Percentiles rank a stretch among this genome's conserved stretches.
These are phyloP conservation scores for Trichopus zeylanicus DNA, from an alignment of 116 monocot species.

Conservation along the genomic window DNA sequence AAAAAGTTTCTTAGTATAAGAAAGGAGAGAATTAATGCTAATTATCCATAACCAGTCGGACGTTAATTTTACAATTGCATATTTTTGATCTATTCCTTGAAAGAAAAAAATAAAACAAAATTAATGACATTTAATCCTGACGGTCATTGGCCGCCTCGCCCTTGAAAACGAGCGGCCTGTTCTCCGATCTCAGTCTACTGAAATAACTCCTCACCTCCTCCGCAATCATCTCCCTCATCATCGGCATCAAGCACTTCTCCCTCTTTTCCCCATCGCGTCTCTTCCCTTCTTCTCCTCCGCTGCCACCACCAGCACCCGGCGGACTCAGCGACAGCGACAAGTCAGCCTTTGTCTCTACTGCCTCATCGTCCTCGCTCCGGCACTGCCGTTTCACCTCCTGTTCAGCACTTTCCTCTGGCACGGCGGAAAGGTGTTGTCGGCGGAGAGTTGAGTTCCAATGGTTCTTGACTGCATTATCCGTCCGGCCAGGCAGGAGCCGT, in stretches of 20 bases:
- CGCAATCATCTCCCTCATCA: constrained; percentile 46
- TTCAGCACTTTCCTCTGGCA: background rate
- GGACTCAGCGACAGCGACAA: constrained; percentile 32
- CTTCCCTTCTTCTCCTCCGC: constrained; percentile 3
- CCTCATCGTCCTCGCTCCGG: constrained; percentile 6
- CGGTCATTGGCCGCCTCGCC: constrained; percentile 3
- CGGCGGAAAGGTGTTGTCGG: constrained; percentile 7
- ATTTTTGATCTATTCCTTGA: no score
- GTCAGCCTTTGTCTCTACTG: constrained; percentile 5
- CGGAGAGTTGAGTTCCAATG: constrained; percentile 72
- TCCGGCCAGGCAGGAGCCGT: constrained; percentile 45
- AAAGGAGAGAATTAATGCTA: no score
- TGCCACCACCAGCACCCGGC: constrained; percentile 20
- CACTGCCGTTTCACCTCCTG: constrained; percentile 20
- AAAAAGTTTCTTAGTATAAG: no score
- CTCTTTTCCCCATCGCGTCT: constrained; percentile 8
- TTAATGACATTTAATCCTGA: constrained; percentile 6
- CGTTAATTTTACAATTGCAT: no score
- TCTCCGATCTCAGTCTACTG: background rate
- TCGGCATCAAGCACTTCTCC: constrained; percentile 16
- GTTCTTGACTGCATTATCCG: constrained; percentile 61
- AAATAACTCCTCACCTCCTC: constrained; percentile 48
- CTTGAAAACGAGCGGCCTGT: background rate
- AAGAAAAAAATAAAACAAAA: background rate
- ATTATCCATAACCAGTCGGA: no score